Base-by-base conservation (phyloP, 106 monocot species). In the Platanthera guangdongensis region DNA sequence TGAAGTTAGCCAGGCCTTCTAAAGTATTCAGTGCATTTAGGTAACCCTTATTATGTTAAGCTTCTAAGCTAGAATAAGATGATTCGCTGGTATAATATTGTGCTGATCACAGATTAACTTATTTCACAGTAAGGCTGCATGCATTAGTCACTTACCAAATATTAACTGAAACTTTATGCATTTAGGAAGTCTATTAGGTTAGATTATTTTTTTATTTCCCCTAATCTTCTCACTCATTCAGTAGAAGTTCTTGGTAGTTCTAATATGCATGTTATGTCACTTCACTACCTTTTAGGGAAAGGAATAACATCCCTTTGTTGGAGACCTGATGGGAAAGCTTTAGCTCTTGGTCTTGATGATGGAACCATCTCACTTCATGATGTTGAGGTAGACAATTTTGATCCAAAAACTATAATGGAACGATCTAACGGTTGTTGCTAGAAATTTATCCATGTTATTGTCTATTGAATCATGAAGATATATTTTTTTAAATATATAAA, bases 301-400 rank as follows among this genome's bases (percentile, higher is more conserved):
- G 83, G 82, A 57, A 79, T 99, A 46, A 88, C 94, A 22, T 92
- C 94, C 71, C 81, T 99, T 79, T 99, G 99, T 80, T 99, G 94
- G 99, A 90, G 99, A 39, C 99, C 94, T 60, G 94, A 94, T 87
- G 94, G 99, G 19, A 94, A 90, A 87, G 87, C 83, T 60, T 81
- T 94, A 78, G 94, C 92, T 71, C 84, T 99, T 81, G 94, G 99
- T 52, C 85, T 91, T 72, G 99, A 94, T 83, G 99, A 99, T 87
- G 99, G 99, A 62, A 89, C 73, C 71, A 87, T 99, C 79, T 73
- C 87, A 71, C 64, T 99, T 48, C 86, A 94, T 85, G 92, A 99
- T 87, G 99, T 99, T 69, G 99, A 99, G 88, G 97, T 99, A 81
- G 76, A 50, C 6, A 15, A 46, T 25, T 25, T 48, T 18, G 18